Percentiles rank a stretch among this genome's conserved stretches.
These are phyloP conservation scores for Chytriomyces sp. DNA, from an alignment of 192 early-diverging fungal species.

Conservation along the genomic window DNA sequence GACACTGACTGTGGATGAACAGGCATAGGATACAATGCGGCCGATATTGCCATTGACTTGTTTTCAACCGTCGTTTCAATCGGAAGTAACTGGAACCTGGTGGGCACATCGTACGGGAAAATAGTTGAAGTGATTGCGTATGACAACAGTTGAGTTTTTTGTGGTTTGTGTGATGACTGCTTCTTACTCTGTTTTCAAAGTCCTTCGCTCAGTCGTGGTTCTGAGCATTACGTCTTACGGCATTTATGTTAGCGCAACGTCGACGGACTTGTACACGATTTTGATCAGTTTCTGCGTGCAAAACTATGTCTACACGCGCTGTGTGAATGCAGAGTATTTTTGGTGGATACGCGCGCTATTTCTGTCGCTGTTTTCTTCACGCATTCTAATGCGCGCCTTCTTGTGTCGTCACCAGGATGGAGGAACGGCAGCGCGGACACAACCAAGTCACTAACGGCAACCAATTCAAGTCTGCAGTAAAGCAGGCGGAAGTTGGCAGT, in stretches of 20 bases:
- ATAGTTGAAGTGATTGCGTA: not conserved
- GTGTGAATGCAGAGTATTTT: not conserved
- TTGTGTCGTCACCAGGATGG: too few relatives aligned
- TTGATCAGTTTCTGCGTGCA: not conserved
- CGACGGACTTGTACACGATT: not conserved
- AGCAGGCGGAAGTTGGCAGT: too few relatives aligned
- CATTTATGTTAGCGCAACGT: not conserved
- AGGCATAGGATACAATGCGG: not conserved
- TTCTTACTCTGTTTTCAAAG: not conserved
- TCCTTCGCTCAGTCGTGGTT: not conserved
- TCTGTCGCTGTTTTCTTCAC: too few relatives aligned
- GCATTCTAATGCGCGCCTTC: too few relatives aligned
- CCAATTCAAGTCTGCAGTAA: too few relatives aligned
- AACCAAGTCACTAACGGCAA: too few relatives aligned
- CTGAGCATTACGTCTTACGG: not conserved
- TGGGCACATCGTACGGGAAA: not conserved
- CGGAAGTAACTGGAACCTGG: not conserved
- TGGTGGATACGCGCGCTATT: not conserved
- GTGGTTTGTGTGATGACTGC: not conserved
- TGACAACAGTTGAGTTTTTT: not conserved
- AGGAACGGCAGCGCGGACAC: too few relatives aligned
- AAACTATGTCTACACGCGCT: not conserved
- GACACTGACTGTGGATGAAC: too few relatives aligned
- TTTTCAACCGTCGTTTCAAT: not conserved
- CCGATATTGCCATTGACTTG: not conserved